Evolutionary conservation across 2,329 filamentous ascomycete genomes (phyloP).

Genomic region (Botrytis medusae): DNA sequence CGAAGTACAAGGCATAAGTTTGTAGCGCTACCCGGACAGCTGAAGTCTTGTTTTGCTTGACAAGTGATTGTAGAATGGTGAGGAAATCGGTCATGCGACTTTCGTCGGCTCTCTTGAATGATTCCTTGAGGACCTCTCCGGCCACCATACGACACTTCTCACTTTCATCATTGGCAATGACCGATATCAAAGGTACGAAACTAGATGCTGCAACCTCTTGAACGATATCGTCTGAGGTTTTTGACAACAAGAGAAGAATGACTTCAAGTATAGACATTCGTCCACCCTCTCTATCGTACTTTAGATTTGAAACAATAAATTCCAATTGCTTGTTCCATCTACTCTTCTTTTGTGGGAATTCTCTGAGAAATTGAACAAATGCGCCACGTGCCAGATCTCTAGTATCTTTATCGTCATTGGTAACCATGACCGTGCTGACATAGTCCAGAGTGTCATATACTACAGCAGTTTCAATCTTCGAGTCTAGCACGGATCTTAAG

Average conservation of each 20-base stretch:
- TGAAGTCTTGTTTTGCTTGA: conserved; percentile 66
- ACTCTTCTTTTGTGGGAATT: conserved; percentile 89
- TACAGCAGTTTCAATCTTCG: conserved; percentile 79
- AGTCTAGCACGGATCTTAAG: conserved; percentile 79
- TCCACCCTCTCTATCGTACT: conserved; percentile 86
- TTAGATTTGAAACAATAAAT: conserved; percentile 87
- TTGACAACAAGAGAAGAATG: conserved; percentile 79
- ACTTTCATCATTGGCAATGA: conserved; percentile 85
- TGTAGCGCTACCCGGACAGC: conserved; percentile 75
- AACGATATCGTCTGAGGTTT: conserved; percentile 77
- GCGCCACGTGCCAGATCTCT: conserved; percentile 84
- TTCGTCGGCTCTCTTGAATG: conserved; percentile 75
- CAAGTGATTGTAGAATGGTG: conserved; percentile 69
- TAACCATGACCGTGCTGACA: conserved; percentile 90
- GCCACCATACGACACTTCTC: conserved; percentile 82
- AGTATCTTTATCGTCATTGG: conserved; percentile 86
- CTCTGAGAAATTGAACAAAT: conserved; percentile 90
- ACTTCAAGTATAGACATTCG: conserved; percentile 92
- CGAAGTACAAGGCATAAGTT: conserved; percentile 80
- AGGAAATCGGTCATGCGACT: conserved; percentile 72
- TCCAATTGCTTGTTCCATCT: conserved; percentile 85
- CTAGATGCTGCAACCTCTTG: conserved; percentile 79
- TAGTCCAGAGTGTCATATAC: conserved; percentile 92
- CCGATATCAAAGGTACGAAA: conserved; percentile 83
- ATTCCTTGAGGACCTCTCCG: conserved; percentile 72